Base-by-base conservation (phyloP, 2,329 filamentous ascomycete genomes). In the Fusarium oligoseptatum region DNA sequence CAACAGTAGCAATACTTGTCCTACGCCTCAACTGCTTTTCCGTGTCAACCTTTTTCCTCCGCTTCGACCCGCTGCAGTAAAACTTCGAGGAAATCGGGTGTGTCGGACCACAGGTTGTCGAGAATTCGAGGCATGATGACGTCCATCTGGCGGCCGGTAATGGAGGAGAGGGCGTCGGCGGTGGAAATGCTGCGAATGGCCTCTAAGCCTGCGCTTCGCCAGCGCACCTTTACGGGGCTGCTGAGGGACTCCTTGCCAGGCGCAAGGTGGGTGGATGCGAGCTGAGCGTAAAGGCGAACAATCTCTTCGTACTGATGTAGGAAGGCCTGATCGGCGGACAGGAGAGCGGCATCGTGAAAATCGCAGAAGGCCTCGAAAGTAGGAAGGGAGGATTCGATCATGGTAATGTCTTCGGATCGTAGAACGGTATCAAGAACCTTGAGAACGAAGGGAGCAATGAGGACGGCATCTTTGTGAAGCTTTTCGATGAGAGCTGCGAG, bases 401-500 rank as follows among this genome's bases (percentile, higher is more conserved):
- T 94, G 76, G 93, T 94, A 73, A 98, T 93, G 82, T 98, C 95
- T 82, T 92, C 92, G 72, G 95, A 97, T 70, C 91, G 91, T 64
- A 98, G 89, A 78, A 98, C 92, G 66, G 92, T 92, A 75, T 93
- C 91, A 80, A 98, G 90, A 74, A 98, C 93, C 78, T 92, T 94
- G 80, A 98, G 90, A 66, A 98, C 92, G 79, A 94, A 94, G 72
- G 90, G 90, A 57, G 95, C 95, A 81, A 97, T 97, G 61, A 99
- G 91, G 61, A 95, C 94, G 58, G 98, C 91, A 82, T 98, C 95
- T 81, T 95, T 93, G 70, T 95, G 93, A 50, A 94, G 91, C 85
- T 98, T 98, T 81, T 98, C 95, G 83, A 98, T 95, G 78, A 99
- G 88, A 55, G 95, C 95, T 71, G 93, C 92, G 76, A 98, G 88